A percentile compares a stretch with the other conserved stretches of the same genome.
Conservation (phyloP, 2,329 filamentous ascomycete genomes). For the Daldinia sp. region DNA sequence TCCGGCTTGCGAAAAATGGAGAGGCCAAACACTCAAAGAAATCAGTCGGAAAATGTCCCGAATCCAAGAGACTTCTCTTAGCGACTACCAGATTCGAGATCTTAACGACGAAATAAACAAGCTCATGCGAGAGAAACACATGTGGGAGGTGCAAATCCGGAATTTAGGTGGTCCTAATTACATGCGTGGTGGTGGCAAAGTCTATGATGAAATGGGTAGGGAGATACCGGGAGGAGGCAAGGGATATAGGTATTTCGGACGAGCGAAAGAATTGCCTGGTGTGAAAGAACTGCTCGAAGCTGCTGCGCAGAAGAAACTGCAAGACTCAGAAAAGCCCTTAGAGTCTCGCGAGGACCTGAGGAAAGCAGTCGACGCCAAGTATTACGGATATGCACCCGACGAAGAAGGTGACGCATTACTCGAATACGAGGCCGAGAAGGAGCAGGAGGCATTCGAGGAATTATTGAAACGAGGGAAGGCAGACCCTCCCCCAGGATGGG, state of each 20-base stretch:
- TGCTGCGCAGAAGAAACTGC: constrained; percentile 64
- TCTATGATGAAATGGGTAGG: constrained; percentile 77
- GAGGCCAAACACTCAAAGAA: constrained; percentile 95
- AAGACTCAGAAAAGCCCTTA: constrained; percentile 66
- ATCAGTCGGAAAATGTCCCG: constrained; percentile 95
- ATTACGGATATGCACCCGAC: constrained; percentile 93
- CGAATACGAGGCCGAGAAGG: constrained; percentile 82
- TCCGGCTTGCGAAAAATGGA: constrained; percentile 94
- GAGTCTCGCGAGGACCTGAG: constrained; percentile 75
- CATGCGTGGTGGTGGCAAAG: constrained; percentile 77
- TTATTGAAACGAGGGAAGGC: constrained; percentile 66
- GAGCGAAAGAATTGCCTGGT: constrained; percentile 87
- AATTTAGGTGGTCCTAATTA: constrained; percentile 98
- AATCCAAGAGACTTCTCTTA: constrained; percentile 91
- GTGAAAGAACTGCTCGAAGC: constrained; percentile 97
- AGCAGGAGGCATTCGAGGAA: constrained; percentile 79
- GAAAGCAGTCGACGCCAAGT: constrained; percentile 86
- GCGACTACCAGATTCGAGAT: constrained; percentile 96
- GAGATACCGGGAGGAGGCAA: constrained; percentile 81
- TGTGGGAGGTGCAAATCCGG: constrained; percentile 97
- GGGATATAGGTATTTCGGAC: constrained; percentile 93
- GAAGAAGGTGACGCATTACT: constrained; percentile 87
- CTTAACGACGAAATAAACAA: constrained; percentile 99
- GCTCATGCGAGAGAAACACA: constrained; percentile 97
- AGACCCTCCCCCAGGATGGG: constrained; percentile 75